Base-by-base conservation (phyloP, 805 yeast genomes). In the Yarrowia porcina region DNA sequence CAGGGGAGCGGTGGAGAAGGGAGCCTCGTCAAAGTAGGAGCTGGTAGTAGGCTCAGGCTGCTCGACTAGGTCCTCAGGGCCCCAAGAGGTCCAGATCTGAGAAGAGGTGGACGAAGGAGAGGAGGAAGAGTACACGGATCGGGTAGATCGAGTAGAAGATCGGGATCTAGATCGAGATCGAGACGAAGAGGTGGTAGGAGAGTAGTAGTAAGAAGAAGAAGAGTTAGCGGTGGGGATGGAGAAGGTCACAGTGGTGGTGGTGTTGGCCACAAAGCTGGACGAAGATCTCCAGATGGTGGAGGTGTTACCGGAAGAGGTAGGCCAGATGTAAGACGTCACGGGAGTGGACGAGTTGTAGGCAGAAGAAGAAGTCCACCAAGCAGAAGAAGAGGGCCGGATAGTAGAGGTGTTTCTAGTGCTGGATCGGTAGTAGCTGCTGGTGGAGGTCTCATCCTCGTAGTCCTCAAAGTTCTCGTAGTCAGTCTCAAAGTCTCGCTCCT, bases 271-370 rank as follows among this genome's bases (percentile, higher is more conserved):
- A 9, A 10, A 13, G 56, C 28, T 47, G 10, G 56, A 21, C 15
- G 54, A 27, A 17, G 54, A 27, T 30, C 32, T n/a, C 33, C 50
- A 27, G 33, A 17, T 47, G 54, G 33, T 30, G 12, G 33, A 47
- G 36, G 21, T 20, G 39, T 49, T 20, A 38, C 11, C n/a, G 21
- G 20, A 21, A 17, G 38, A 30, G 13, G 39, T 11, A 15, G 39
- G 56, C 56, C 56, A 49, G 30, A 49, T 49, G 39, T 49, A 49
- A 12, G 56, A 49, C 4, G 56, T 45, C 52, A 45, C 52, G 5
- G 52, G 52, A 10, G 52, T 45, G 36, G 52, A 45, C 11, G 52
- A 45, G 36, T 45, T 45, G 25, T 9, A 32, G 20, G 39, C 38
- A n/a, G 41, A 36, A 36, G 49, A 44, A n/a, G 30, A 41, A 7